Evolutionary conservation across 2,329 filamentous ascomycete genomes (phyloP), one percentile per base, ranked within the genome.

Genomic region (Pyricularia pennisetigena): DNA sequence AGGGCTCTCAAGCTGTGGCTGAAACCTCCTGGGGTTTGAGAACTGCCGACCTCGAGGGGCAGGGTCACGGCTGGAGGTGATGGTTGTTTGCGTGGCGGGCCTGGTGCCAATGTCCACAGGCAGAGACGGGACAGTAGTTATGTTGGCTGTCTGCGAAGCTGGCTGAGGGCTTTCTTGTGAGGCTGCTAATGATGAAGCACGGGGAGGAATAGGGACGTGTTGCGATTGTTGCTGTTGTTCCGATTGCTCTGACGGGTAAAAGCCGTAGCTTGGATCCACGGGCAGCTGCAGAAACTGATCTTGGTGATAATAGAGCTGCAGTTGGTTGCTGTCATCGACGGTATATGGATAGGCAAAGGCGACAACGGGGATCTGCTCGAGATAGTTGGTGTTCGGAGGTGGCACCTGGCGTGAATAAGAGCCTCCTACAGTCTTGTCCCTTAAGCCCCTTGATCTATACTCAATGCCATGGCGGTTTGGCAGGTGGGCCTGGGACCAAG

Each of bases 341-440:
- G 66, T 71, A 41, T 69, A 69, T 66, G 49, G 72, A 72, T 54
- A 54, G 20, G 41, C 41, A n/a, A 54, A 54, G 20, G 41, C 41
- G 12, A 54, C 41, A 54, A 65, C 70, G 68, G 69, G 67, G 72
- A 71, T 75, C 67, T 73, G 72, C 67, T 68, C 69, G 62, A 83
- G 75, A 70, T 78, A 83, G 71, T 83, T 83, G 67, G 81, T 80
- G 69, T 76, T 82, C n/a, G 77, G 73, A 6, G 82, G 76, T 26
- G 81, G 79, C 4, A 82, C 76, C 69, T 82, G 81, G 65, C 81
- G 80, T 26, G 82, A 81, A 59, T 83, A 82, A 35, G 77, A 75
- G 24, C 79, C 71, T 68, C 75, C 69, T 74, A 79, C 35, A 1
- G 35, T 49, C 35, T 54, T 76, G 71, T 83, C 74, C 70, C 81